Conservation (phyloP, 306 rosid genomes). For the Amphicarpaea edgeworthii region DNA sequence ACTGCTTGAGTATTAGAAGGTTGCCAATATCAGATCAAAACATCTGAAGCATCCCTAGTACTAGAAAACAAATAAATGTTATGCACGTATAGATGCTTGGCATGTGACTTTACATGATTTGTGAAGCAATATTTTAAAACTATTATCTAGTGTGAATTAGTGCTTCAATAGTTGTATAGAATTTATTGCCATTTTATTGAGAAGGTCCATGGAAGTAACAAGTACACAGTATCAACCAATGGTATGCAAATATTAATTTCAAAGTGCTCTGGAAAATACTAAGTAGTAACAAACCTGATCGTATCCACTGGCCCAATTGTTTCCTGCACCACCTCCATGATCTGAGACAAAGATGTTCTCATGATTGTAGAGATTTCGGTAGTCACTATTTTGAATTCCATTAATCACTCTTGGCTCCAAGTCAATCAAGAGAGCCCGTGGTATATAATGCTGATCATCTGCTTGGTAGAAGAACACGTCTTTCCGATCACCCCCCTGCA, state of each 20-base stretch:
- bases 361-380: conserved; percentile 92
- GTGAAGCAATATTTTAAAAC: conserved; percentile 5
- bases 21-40: conserved; percentile 7
- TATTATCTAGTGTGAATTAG: conserved; percentile 3
- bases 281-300: conserved; percentile 70
- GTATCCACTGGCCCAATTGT: conserved; percentile 98
- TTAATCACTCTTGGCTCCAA: conserved; percentile 97
- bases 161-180: too few species aligned
- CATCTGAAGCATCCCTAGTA: conserved; percentile 1
- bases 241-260: conserved; percentile 7
- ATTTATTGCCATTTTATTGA: not conserved
- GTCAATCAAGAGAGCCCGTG: conserved; percentile 89
- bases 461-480: conserved; percentile 99
- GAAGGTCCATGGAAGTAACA: conserved; percentile 15
- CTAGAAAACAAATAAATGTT: not conserved
- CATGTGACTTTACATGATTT: not conserved
- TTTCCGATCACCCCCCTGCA: conserved; percentile 96
- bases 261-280: conserved; percentile 22
- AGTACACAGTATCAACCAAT: not conserved
- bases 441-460: conserved; percentile 98
- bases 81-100: conserved; percentile 34
- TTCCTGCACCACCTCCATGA: conserved; percentile 99
- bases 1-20: conserved; percentile 26
- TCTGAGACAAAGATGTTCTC: conserved; percentile 92
- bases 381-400: conserved; percentile 95